Percentiles rank a stretch among this genome's conserved stretches.
Evolutionary conservation across 2,329 filamentous ascomycete genomes (phyloP).

Genomic region (Torrubiella hemipterigena): DNA sequence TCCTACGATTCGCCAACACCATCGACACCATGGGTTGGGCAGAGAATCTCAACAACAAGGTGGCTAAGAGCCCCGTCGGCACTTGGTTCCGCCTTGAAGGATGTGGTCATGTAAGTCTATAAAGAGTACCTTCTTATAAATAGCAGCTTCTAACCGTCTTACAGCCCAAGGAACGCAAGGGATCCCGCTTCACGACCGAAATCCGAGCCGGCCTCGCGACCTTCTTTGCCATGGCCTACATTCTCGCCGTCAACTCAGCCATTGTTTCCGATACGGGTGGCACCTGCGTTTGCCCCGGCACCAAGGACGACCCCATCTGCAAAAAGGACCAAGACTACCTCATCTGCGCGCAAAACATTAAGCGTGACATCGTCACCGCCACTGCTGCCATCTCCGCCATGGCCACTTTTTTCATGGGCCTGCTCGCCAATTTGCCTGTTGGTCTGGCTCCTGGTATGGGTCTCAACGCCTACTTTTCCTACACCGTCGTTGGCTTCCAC

Average conservation of each 20-base stretch:
- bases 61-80: conserved; percentile 56
- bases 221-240: conserved; percentile 54
- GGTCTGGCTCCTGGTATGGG: conserved; percentile 37
- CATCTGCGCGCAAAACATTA: conserved; percentile 51
- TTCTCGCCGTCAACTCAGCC: conserved; percentile 40
- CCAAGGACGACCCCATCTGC: conserved; percentile 39
- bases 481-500: conserved; percentile 61
- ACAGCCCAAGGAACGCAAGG: conserved; percentile 58
- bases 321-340: conserved; percentile 42
- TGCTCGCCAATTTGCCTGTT: conserved; percentile 59
- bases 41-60: conserved; percentile 37
- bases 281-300: conserved; percentile 59
- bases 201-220: conserved; percentile 72
- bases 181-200: conserved; percentile 71
- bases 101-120: conserved; percentile 60
- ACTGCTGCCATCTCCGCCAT: conserved; percentile 74
- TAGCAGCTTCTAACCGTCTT: not conserved
- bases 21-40: conserved; percentile 37
- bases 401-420: conserved; percentile 71
- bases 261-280: conserved; percentile 55
- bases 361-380: conserved; percentile 71
- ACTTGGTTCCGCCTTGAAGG: conserved; percentile 71
- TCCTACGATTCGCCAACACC: too few relatives aligned
- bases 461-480: conserved; percentile 79
- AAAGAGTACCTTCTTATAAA: not conserved